Percentiles rank a stretch among this genome's conserved stretches.
phyloP scores from a whole-genome alignment of 306 rosid genomes.

The Vigna radiata region DNA sequence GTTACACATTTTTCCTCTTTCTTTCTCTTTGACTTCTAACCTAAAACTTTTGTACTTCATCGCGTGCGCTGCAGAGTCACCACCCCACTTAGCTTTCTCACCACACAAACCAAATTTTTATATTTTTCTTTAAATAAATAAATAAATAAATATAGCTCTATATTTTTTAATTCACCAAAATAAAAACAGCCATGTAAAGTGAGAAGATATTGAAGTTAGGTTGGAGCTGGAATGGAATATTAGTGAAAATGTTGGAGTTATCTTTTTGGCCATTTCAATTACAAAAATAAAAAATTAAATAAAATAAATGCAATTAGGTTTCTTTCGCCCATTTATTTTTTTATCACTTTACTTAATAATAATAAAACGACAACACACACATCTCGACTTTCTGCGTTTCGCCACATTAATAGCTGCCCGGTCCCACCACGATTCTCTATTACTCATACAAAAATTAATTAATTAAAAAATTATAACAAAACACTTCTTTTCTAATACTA shows the following conservation, averaged over 20 bases:
- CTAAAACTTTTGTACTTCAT: neutral
- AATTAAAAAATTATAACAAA: neutral
- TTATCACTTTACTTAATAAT: constrained; percentile 6
- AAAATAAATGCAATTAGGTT: neutral
- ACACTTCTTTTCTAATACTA: neutral
- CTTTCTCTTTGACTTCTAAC: neutral
- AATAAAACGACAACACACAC: constrained; percentile 24
- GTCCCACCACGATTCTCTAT: constrained; percentile 28
- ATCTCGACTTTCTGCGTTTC: constrained; percentile 26
- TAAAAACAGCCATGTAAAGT: neutral
- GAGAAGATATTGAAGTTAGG: neutral
- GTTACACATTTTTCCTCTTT: neutral
- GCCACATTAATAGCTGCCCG: neutral
- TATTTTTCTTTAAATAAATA: too few species aligned
- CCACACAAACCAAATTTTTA: neutral
- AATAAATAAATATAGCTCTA: too few species aligned
- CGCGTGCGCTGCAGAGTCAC: constrained; percentile 25
- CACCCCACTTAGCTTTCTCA: neutral
- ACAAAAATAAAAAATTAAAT: neutral
- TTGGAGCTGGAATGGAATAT: neutral
- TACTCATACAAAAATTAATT: neutral
- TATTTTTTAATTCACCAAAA: too few species aligned
- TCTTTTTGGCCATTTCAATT: neutral
- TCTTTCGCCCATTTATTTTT: neutral
- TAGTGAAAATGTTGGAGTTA: neutral